These are phyloP conservation scores for Nannochloris sp. DNA, from an alignment of 139 green algal species.

Conservation along the genomic window DNA sequence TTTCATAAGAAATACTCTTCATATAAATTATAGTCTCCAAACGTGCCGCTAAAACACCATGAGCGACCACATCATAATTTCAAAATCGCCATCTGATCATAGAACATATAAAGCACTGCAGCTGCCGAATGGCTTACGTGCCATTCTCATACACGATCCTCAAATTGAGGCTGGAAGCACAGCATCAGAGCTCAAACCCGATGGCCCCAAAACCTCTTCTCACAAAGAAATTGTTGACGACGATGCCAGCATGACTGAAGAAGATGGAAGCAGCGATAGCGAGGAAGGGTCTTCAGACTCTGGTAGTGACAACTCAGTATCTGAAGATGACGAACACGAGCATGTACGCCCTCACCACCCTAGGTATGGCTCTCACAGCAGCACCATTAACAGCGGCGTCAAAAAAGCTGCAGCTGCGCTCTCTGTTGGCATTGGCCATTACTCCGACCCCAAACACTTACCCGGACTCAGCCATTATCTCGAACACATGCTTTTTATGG, in stretches of 20 bases:
- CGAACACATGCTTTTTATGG: constrained; percentile 99
- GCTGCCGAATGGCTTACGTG: constrained; percentile 69
- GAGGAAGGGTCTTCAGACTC: not conserved
- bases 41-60: too few species aligned
- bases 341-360: constrained; percentile 8
- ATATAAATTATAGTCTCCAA: too few species aligned
- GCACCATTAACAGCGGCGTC: constrained; percentile 1
- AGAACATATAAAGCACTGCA: constrained; percentile 53
- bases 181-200: not conserved
- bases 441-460: constrained; percentile 73
- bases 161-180: constrained; percentile 52
- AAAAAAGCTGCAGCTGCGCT: constrained; percentile 85
- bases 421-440: constrained; percentile 80
- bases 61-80: too few species aligned
- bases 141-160: constrained; percentile 82
- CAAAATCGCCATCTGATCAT: constrained; percentile 54
- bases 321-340: constrained; percentile 21
- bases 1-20: too few species aligned
- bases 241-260: not conserved
- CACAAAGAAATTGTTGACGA: not conserved
- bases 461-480: constrained; percentile 87
- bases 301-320: constrained; percentile 18
- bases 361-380: not conserved
- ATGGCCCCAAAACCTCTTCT: too few species aligned
- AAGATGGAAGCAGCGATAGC: not conserved